These are phyloP conservation scores for Gastrolobium villosum DNA, from an alignment of 306 rosid genomes.

Conservation along the genomic window DNA sequence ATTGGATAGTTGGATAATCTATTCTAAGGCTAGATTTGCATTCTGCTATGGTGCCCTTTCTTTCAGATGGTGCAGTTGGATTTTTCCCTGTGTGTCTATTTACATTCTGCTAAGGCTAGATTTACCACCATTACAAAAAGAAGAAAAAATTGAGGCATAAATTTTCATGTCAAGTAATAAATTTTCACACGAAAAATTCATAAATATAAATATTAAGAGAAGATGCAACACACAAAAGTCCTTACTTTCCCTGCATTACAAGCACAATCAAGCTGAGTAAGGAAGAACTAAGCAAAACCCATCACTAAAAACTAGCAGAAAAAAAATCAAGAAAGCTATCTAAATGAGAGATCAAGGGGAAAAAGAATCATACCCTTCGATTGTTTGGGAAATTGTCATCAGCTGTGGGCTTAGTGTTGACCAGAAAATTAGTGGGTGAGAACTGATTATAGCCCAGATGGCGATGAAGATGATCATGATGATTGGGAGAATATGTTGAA, in stretches of 20 bases:
- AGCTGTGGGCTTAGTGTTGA: conserved; percentile 59
- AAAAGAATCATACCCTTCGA: conserved; percentile 76
- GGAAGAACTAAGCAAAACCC: conserved; percentile 28
- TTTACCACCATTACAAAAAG: not conserved
- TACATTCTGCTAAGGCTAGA: too few relatives aligned
- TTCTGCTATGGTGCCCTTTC: conserved; percentile 16
- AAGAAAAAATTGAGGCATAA: not conserved
- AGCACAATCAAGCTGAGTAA: conserved; percentile 11
- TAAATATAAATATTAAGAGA: not conserved
- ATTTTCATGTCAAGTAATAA: not conserved
- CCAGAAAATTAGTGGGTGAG: conserved; percentile 58
- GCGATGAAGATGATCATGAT: conserved; percentile 50
- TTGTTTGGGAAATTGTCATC: conserved; percentile 63
- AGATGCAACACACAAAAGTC: not conserved
- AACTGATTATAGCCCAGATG: conserved; percentile 60
- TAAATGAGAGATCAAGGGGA: conserved; percentile 51
- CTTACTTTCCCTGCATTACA: not conserved
- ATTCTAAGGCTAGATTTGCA: conserved; percentile 1
- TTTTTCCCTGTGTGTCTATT: not conserved
- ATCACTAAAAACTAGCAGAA: conserved; percentile 12
- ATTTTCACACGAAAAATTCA: conserved; percentile 33
- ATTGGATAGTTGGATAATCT: not conserved
- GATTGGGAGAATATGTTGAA: conserved; percentile 65
- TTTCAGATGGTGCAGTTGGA: conserved; percentile 11
- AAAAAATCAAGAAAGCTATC: not conserved